A percentile compares a stretch with the other conserved stretches of the same genome.
These are phyloP conservation scores for Camellia lanceoleosa DNA, from an alignment of 148 eudicot species.

Conservation along the genomic window DNA sequence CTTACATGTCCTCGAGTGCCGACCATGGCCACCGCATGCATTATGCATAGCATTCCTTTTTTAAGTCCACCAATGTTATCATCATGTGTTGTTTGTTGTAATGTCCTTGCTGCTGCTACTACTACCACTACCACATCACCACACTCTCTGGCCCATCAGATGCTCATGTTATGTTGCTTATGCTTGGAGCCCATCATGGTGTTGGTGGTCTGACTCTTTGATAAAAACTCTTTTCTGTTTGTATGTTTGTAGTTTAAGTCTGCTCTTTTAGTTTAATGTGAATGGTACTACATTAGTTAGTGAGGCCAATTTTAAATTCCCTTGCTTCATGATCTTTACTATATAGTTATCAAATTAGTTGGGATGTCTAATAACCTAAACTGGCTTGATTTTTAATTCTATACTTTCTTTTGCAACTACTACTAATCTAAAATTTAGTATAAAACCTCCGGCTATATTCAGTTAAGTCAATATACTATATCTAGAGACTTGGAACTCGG, in stretches of 20 bases:
- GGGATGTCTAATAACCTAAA: neutral
- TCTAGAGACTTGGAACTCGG: too few species aligned
- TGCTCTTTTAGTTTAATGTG: neutral
- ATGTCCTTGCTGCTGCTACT: neutral
- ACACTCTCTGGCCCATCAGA: too few species aligned
- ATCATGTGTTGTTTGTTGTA: neutral
- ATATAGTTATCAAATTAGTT: neutral
- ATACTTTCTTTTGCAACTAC: neutral
- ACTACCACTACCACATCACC: too few species aligned
- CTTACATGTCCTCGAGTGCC: conserved; percentile 12
- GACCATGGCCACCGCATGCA: neutral
- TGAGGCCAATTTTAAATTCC: neutral
- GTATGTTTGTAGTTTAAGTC: neutral
- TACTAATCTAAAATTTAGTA: too few species aligned
- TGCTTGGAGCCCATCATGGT: conserved; percentile 12
- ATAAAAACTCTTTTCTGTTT: neutral
- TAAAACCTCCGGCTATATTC: too few species aligned
- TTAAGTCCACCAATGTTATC: neutral
- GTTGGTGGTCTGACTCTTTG: neutral
- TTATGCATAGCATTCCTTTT: neutral
- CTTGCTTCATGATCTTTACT: neutral
- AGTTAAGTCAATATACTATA: too few species aligned
- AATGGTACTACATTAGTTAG: neutral
- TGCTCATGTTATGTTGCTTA: neutral
- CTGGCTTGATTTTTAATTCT: neutral